A percentile compares a stretch with the other conserved stretches of the same genome.
Conservation (phyloP, 139 green algal species). For the Volvox africanus region DNA sequence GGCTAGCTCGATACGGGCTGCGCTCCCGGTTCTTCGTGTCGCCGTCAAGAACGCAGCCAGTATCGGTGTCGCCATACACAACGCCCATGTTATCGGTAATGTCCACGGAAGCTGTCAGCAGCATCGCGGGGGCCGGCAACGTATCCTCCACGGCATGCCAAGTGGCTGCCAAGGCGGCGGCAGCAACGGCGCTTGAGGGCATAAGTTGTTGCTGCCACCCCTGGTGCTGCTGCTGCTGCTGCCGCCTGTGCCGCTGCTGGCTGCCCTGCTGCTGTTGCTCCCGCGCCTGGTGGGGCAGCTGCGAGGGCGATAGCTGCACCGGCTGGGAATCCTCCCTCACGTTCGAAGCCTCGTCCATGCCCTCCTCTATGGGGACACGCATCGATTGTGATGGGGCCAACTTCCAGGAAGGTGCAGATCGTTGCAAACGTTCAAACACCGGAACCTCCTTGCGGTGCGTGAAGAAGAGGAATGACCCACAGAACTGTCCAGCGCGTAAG, state of each 20-base stretch:
- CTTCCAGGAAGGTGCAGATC: no score
- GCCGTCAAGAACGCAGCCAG: no score
- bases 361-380: no score
- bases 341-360: no score
- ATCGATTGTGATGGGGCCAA: no score
- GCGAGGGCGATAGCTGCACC: neutral
- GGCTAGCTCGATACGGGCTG: neutral
- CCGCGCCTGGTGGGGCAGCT: neutral
- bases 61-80: no score
- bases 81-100: neutral
- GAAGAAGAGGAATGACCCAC: no score
- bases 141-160: neutral
- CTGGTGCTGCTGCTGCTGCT: neutral
- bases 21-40: neutral
- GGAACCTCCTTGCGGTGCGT: no score
- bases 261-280: neutral
- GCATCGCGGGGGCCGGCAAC: neutral
- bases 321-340: no score
- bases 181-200: neutral
- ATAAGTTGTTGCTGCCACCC: neutral
- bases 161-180: neutral
- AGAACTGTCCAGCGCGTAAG: no score
- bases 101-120: neutral
- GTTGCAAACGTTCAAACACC: no score
- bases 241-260: no score